Evolutionary conservation across 1,139 yeast genomes (phyloP), one percentile per base, ranked within the genome.

Genomic region (Saccharomyces pastorianus): DNA sequence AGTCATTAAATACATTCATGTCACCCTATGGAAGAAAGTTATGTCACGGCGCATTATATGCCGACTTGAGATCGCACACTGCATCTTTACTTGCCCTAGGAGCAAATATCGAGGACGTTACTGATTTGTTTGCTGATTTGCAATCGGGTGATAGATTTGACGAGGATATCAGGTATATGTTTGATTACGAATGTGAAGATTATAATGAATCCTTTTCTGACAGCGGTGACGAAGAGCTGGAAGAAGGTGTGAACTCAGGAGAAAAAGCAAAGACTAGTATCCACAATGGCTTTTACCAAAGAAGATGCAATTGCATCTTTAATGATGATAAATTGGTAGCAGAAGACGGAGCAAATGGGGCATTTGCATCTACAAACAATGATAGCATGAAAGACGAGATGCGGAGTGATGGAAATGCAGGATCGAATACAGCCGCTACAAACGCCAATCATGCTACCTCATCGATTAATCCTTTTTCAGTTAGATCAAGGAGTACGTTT

Each of bases 161-260:
- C 64, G 90, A 84, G 59, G 93, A 86, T 67, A 79, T 85, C 20
- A 73, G 79, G 55, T 86, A 85, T 63, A 82, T 86, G 71, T 85
- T 85, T 66, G 89, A 84, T 53, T 76, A 77, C 61, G 88, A 83
- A 59, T 76, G 64, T 53, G 75, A 71, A 32, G 73, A 73, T 51
- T 66, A 63, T 51, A 61, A 66, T 46, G 66, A 60, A 38, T 59
- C 57, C 44, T 66, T 70, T 51, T 70, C 65, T 47, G 69, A 64
- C 6, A 70, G 65, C 4, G 61, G 60, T 28, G 59, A 61, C 28
- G 69, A 62, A 20, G 61, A 58, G 38, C 59, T 60, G 31, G 65
- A 63, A 17, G 61, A 57, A 50, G 49, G 28, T 28, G 27, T 53
- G 26, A 54, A 58, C 26, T 53, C 56, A 29, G n/a, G 49, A 47